Evolutionary conservation across 805 yeast species (phyloP).

Genomic region (Ogataea thermomethanolica): DNA sequence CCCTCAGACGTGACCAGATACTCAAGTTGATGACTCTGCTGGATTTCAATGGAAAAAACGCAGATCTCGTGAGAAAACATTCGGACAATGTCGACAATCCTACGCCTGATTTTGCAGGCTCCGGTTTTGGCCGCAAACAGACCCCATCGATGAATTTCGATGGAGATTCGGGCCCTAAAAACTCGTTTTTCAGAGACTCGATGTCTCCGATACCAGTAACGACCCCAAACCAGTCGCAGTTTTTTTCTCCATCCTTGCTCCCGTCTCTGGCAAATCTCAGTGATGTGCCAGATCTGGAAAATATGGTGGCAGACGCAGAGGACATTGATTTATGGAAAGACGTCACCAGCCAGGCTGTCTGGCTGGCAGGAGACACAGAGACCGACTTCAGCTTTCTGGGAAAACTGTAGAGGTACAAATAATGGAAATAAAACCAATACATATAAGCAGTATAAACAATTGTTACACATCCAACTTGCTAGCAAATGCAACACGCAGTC

Average conservation of each 20-base stretch:
- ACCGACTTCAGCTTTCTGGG: constrained; percentile 34
- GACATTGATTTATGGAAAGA: constrained; percentile 71
- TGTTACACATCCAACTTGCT: constrained; percentile 5
- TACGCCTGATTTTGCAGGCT: constrained; percentile 21
- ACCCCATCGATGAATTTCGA: neutral
- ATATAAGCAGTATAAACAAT: constrained; percentile 7
- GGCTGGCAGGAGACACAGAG: constrained; percentile 52
- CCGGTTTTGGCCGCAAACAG: constrained; percentile 7
- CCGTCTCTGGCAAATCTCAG: constrained; percentile 33
- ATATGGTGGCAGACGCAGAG: constrained; percentile 31
- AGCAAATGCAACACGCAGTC: constrained; percentile 8
- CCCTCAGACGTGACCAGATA: constrained; percentile 66
- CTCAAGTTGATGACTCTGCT: constrained; percentile 60
- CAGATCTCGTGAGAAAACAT: constrained; percentile 52
- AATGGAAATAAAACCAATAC: neutral
- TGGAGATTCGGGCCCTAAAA: neutral
- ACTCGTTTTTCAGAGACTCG: neutral
- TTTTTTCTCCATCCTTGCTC: constrained; percentile 29
- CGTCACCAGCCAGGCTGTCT: constrained; percentile 70
- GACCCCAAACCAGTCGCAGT: constrained; percentile 4
- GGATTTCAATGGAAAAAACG: constrained; percentile 67
- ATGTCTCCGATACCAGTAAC: neutral
- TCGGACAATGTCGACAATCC: constrained; percentile 42
- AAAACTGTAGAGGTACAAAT: neutral
- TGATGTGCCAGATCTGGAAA: constrained; percentile 36